A percentile compares a stretch with the other conserved stretches of the same genome.
These are phyloP conservation scores for Heracleum sosnowskyi DNA, from an alignment of 129 eudicot species.

Conservation along the genomic window DNA sequence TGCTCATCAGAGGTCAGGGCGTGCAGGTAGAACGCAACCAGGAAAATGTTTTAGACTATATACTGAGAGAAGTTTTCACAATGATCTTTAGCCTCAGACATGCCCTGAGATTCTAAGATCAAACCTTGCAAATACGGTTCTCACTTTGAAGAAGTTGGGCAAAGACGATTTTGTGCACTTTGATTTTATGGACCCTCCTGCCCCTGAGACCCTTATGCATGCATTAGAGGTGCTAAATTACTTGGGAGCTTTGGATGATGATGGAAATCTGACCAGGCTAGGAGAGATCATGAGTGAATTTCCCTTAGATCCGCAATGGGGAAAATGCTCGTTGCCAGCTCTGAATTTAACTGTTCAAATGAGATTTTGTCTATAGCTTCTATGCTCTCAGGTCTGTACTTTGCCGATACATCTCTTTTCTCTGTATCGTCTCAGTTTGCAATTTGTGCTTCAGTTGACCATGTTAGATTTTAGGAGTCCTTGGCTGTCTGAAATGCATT, in stretches of 20 bases:
- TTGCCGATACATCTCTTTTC: background rate
- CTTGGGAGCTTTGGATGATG: constrained; percentile 95
- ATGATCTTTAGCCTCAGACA: constrained; percentile 86
- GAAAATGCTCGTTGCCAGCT: constrained; percentile 86
- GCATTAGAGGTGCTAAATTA: constrained; percentile 92
- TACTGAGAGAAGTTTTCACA: constrained; percentile 81
- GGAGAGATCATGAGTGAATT: constrained; percentile 95
- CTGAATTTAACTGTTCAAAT: constrained; percentile 86
- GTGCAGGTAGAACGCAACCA: constrained; percentile 99
- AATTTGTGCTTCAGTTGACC: background rate
- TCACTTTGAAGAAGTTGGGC: constrained; percentile 87
- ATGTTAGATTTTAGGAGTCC: constrained; percentile 4
- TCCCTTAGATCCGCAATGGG: constrained; percentile 94
- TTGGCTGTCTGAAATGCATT: constrained; percentile 2
- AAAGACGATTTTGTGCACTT: constrained; percentile 94
- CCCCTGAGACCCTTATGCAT: constrained; percentile 92
- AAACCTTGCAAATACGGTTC: constrained; percentile 88
- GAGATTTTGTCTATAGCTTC: constrained; percentile 88
- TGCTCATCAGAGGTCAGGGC: constrained; percentile 95
- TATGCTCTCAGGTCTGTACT: constrained; percentile 83
- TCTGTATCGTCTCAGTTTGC: constrained; percentile 6
- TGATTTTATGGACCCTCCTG: constrained; percentile 99
- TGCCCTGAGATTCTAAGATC: constrained; percentile 91
- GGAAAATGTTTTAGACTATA: constrained; percentile 94
- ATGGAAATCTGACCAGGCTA: constrained; percentile 80